A percentile compares a stretch with the other conserved stretches of the same genome.
Evolutionary conservation across 176 grass and related monocot genomes (phyloP).

Genomic region (Cenchrus americanus): DNA sequence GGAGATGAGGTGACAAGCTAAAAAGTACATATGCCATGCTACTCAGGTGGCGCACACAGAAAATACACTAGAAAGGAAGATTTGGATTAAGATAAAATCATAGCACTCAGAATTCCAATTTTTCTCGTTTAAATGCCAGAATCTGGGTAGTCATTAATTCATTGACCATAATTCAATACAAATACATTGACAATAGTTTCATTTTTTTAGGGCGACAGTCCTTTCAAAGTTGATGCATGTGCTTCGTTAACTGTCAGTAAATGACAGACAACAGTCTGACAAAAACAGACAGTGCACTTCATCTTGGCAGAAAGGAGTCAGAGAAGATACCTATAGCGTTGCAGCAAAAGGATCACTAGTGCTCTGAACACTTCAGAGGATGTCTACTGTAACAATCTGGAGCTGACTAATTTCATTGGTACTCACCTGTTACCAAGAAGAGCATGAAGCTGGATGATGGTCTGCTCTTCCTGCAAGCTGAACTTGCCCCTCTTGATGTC

Average conservation of each 20-base stretch:
- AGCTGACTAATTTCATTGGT: not conserved
- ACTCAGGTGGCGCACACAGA: not conserved
- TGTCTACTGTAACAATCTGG: slow-evolving; percentile 29
- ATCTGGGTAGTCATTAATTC: not conserved
- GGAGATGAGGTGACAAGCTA: slow-evolving; percentile 10
- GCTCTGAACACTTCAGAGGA: slow-evolving; percentile 17
- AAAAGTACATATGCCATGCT: slow-evolving; percentile 3
- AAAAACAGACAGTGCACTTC: slow-evolving; percentile 37
- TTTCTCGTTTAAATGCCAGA: not conserved
- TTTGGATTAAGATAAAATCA: not conserved
- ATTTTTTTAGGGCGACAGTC: not conserved
- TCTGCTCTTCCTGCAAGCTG: slow-evolving; percentile 96
- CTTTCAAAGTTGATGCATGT: slow-evolving; percentile 35
- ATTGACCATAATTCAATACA: slow-evolving; percentile 5
- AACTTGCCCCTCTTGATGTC: slow-evolving; percentile 99
- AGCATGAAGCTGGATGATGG: slow-evolving; percentile 94
- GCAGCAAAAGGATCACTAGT: slow-evolving; percentile 23
- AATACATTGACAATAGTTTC: not conserved
- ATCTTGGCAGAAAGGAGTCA: slow-evolving; percentile 33
- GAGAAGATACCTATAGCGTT: not conserved
- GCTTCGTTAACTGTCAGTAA: slow-evolving; percentile 24
- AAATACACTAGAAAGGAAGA: not conserved
- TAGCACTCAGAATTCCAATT: not conserved
- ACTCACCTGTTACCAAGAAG: slow-evolving; percentile 89
- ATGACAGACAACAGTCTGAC: slow-evolving; percentile 39